These are phyloP conservation scores for Keithomyces neogunnii DNA, from an alignment of 2,329 filamentous ascomycete genomes.

Conservation along the genomic window DNA sequence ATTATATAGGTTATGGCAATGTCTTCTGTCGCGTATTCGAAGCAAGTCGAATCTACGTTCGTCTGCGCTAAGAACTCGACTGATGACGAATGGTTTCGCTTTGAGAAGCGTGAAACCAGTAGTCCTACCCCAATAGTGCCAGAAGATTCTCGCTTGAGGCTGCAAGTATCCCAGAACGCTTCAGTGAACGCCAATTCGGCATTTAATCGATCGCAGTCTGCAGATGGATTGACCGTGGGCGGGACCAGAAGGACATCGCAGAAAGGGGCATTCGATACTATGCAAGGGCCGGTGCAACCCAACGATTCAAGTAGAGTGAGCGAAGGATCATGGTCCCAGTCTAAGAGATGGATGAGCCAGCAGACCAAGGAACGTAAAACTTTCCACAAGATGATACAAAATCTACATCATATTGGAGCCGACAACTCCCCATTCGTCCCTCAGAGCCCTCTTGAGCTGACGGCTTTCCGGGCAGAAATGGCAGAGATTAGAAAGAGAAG, in stretches of 20 bases:
- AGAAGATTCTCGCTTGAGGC: background rate
- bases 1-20: background rate
- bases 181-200: background rate
- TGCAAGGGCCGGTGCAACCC: background rate
- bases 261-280: conserved; percentile 1
- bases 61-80: background rate
- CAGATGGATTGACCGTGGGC: background rate
- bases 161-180: background rate
- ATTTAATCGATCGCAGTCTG: background rate
- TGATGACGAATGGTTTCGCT: background rate
- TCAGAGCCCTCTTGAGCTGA: conserved; percentile 23
- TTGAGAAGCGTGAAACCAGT: background rate
- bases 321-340: conserved; percentile 28
- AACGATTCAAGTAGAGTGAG: background rate
- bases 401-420: conserved; percentile 26
- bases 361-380: conserved; percentile 22
- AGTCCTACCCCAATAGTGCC: background rate
- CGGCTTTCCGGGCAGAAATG: conserved; percentile 21
- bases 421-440: conserved; percentile 29
- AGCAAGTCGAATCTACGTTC: background rate
- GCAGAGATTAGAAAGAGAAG: conserved; percentile 18
- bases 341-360: conserved; percentile 29
- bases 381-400: conserved; percentile 27
- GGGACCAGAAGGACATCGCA: background rate
- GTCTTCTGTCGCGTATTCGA: background rate